Evolutionary conservation across 768 basidiomycete genomes (phyloP), one percentile per base, ranked within the genome.

Genomic region (Suillus discolor): DNA sequence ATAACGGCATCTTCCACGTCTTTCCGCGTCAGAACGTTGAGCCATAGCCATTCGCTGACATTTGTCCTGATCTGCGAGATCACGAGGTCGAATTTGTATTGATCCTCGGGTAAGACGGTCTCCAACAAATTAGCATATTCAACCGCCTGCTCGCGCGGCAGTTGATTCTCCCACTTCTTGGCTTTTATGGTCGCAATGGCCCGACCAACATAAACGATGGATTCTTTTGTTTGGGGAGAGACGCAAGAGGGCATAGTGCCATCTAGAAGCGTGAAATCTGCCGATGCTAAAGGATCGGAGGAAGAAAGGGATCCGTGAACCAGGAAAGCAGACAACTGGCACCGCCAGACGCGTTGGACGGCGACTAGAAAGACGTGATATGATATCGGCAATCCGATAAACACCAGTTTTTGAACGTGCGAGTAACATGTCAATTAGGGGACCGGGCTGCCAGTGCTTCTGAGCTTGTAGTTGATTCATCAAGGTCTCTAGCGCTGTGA

Each of bases 21-120:
- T 69, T 87, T 85, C 71, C 84, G 84, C 2, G 94, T 96, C 61
- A 97, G 80, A 44, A 97, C 90, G 71, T 96, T 94, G 28, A 88
- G 76, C 96, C 95, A 97, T 1, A 97, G 81, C 94, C 95, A 97
- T 81, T 97, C 96, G 73, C 94, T 92, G 61, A 96, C 86, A 65
- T 90, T 89, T 1, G 84, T 89, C 65, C 94, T 81, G 44, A 96
- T 92, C 66, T 89, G 86, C 20, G 85, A 79, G 42, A 97, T 86
- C 65, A 89, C 85, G 39, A 82, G 79, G 73, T 93, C 93, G 71
- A 97, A 93, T 18, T 81, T 84, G 67, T 92, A 89, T 66, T 86
- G 87, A 69, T 94, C 90, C 71, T 92, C 86, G 0, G 91, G 89
- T 9, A 93, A 81, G 4, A 92, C 88, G 11, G 79, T 80, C 66